Percentiles rank a stretch among this genome's conserved stretches.
Conservation (phyloP, 148 eudicot genomes). For the Camellia japonica region DNA sequence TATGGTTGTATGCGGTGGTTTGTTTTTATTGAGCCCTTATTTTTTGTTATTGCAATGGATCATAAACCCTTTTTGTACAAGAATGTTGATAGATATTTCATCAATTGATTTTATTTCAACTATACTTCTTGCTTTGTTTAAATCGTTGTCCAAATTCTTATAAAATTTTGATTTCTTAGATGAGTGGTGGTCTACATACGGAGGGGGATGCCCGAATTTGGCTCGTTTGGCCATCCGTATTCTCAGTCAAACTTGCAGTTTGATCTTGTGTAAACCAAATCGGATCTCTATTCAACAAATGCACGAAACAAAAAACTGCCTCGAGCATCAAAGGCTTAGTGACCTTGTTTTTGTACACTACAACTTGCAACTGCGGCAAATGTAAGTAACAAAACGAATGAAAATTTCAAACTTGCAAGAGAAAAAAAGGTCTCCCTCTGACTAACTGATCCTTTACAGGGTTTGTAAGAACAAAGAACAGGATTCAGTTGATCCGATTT, state of each 20-base stretch:
- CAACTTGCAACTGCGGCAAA: slow-evolving; percentile 66
- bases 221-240: slow-evolving; percentile 80
- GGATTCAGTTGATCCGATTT: slow-evolving; percentile 55
- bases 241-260: slow-evolving; percentile 88
- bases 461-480: slow-evolving; percentile 49
- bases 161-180: slow-evolving; percentile 36
- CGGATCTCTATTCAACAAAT: slow-evolving; percentile 50
- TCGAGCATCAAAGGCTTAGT: slow-evolving; percentile 75
- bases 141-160: not conserved
- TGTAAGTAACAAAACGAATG: slow-evolving; percentile 37
- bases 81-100: not conserved
- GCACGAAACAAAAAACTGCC: slow-evolving; percentile 57
- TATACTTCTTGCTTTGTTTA: not conserved
- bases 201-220: slow-evolving; percentile 83
- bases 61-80: not conserved
- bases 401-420: not conserved
- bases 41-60: not conserved
- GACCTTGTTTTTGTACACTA: slow-evolving; percentile 80
- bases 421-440: not conserved
- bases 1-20: not conserved
- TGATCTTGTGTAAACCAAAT: slow-evolving; percentile 45
- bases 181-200: slow-evolving; percentile 98
- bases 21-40: not conserved
- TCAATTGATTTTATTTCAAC: not conserved
- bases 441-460: slow-evolving; percentile 30